Percentiles rank a stretch among this genome's conserved stretches.
Evolutionary conservation across 345 rosid species (phyloP).

Genomic region (Laguncularia racemosa): DNA sequence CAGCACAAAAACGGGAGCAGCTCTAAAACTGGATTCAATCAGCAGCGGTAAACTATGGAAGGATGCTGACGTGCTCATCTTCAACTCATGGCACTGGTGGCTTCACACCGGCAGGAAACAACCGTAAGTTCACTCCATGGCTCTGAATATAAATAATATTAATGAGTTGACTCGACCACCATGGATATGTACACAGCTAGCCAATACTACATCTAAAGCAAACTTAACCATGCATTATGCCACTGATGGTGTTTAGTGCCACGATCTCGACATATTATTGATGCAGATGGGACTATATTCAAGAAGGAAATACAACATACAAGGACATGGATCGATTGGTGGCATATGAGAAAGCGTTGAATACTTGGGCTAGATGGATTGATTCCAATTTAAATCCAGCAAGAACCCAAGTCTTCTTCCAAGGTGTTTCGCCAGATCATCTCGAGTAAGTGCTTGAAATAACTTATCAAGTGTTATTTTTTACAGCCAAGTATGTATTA

Average conservation of each 20-base stretch:
- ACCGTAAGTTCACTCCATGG: constrained; percentile 34
- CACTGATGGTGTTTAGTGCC: not conserved
- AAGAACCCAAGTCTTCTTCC: constrained; percentile 34
- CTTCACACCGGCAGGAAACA: constrained; percentile 72
- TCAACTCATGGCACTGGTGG: constrained; percentile 97
- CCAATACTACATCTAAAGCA: too few species aligned
- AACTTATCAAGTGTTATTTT: too few species aligned
- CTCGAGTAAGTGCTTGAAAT: constrained; percentile 10
- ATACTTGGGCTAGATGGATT: constrained; percentile 38
- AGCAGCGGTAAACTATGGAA: constrained; percentile 45
- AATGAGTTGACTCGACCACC: too few species aligned
- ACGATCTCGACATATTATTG: not conserved
- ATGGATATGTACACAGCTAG: too few species aligned
- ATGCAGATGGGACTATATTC: constrained; percentile 27
- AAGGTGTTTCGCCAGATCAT: constrained; percentile 34
- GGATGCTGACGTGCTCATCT: constrained; percentile 44
- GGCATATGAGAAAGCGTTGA: constrained; percentile 33
- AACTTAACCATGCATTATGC: not conserved
- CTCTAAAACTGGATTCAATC: constrained; percentile 45
- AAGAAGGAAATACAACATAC: constrained; percentile 11
- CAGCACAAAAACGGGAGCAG: constrained; percentile 20
- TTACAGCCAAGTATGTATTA: too few species aligned
- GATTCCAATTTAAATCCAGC: constrained; percentile 16
- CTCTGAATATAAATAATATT: too few species aligned
- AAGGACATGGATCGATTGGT: constrained; percentile 27